Base-by-base conservation (phyloP, 2,329 filamentous ascomycete species). In the Aspergillus sp. region DNA sequence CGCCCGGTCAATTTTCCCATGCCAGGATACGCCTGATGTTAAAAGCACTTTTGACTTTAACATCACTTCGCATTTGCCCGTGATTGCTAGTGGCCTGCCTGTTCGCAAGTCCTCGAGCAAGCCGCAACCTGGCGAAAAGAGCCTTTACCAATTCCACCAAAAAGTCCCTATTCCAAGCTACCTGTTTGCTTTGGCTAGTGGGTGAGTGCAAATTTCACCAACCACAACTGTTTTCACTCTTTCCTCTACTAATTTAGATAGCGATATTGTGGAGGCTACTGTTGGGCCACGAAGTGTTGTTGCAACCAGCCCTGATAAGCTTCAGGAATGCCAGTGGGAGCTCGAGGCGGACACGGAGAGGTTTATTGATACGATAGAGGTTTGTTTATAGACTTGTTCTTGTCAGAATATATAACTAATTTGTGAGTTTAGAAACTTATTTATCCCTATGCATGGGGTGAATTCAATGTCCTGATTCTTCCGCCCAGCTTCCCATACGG, bases 11-110 rank as follows among this genome's bases (percentile, higher is more conserved):
- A 85, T 98, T 60, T 96, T 98, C 75, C 95, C 95, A 6, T 98
- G 93, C 76, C 93, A 98, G 79, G 95, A 99, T 72, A 98, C 95
- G 1, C 95, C 95, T 3, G 93, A 97, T 73, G 90, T 97, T 68
- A 99, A 99, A 80, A 92, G 90, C n/a, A 96, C 92, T 1, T 92
- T 93, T 76, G 87, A 88, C 61, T 97, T 97, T 80, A 89, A 88
- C 69, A 89, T 99, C 70, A 87, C 87, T 24, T 97, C 92, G 22
- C 86, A 89, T 5, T 83, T 96, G 13, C 91, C 92, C 0, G 93
- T 97, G n/a, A 86, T 98, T 56, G 93, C 93, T 33, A 96, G 91
- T 69, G 95, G 95, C 55, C 82, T 98, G 17, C 81, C 83, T 0
- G 74, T 81, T 27, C 79, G 78, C 22, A 68, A 79, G 45, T 75